Base-by-base conservation (phyloP, 345 rosid species). In the Physaria fendleri region DNA sequence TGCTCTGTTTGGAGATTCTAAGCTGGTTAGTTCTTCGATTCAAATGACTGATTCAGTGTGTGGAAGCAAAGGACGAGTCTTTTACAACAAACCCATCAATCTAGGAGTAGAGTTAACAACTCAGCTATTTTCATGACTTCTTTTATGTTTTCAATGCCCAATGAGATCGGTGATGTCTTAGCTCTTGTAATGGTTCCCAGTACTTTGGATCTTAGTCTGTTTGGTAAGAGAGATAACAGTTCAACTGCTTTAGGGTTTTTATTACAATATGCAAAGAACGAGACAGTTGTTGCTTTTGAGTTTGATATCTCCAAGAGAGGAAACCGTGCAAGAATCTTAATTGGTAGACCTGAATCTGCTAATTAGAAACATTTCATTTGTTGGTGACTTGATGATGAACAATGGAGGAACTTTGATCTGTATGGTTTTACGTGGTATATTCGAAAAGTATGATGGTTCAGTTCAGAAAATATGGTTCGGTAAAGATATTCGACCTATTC, bases 41-140 rank as follows among this genome's bases (percentile, higher is more conserved):
- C 92, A 76, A 69, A 81, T 91, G 22, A 81, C 95, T 33, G 62
- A 66, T 51, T 65, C 83, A 0, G 79, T 62, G 71, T 72, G 69
- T 73, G 49, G 69, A 10, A 68, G 67, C 28, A n/a, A 13, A 33
- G 97, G 98, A 33, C 59, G 75, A 72, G 82, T 78, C 62, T 40
- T 77, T 76, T 81, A 74, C 75, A 82, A 59, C 80, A 74, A 78
- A 52, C 87, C 98, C 75, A 75, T 91, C 77, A 79, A 75, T 76
- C 73, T 88, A n/a, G n/a, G n/a, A n/a, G n/a, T n/a, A n/a, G n/a
- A n/a, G n/a, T n/a, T n/a, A n/a, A n/a, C n/a, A n/a, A n/a, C n/a
- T n/a, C n/a, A n/a, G n/a, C n/a, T n/a, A n/a, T 30, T 71, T 80
- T 53, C 65, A 71, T 52, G 68, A 72, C 57, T 85, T 91, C 67